Conservation (phyloP, 257 asterid genomes). For the Nicotiana benthamiana region DNA sequence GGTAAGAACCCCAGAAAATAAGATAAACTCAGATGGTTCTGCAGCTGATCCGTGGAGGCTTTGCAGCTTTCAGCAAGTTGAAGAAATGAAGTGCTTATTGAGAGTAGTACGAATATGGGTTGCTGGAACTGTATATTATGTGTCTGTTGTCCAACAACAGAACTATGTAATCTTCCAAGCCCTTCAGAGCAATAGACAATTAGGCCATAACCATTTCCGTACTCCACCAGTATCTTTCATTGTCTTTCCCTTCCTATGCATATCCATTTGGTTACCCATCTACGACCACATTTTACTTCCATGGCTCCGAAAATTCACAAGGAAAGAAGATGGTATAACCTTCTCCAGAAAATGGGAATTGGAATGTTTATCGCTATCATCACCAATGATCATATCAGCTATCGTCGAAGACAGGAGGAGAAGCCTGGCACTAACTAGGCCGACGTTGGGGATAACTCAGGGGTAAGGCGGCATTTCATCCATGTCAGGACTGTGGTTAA, state of each 20-base stretch:
- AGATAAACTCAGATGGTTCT: constrained; percentile 23
- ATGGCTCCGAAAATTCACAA: constrained; percentile 7
- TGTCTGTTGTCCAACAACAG: constrained; percentile 8
- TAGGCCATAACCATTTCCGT: constrained; percentile 11
- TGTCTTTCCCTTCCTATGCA: constrained; percentile 21
- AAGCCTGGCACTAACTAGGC: constrained; percentile 14
- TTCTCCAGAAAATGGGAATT: constrained; percentile 26
- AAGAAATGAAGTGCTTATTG: constrained; percentile 24
- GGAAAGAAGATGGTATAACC: constrained; percentile 4
- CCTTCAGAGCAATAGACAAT: constrained; percentile 15
- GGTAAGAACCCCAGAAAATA: constrained; percentile 17
- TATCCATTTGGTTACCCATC: constrained; percentile 23
- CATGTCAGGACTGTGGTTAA: constrained; percentile 16
- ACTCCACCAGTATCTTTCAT: constrained; percentile 27
- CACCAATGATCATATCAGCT: constrained; percentile 19
- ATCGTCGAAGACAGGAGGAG: constrained; percentile 22
- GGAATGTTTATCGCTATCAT: constrained; percentile 14
- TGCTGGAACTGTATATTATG: constrained; percentile 16
- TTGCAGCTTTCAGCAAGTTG: constrained; percentile 34
- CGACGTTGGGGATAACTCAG: constrained; percentile 6
- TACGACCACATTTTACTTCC: constrained; percentile 27
- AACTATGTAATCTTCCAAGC: constrained; percentile 23
- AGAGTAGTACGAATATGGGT: constrained; percentile 24
- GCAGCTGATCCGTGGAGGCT: constrained; percentile 27
- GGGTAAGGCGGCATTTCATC: constrained; percentile 19